Base-by-base conservation (phyloP, 2,329 filamentous ascomycete genomes). In the Verticillium tricorpus region DNA sequence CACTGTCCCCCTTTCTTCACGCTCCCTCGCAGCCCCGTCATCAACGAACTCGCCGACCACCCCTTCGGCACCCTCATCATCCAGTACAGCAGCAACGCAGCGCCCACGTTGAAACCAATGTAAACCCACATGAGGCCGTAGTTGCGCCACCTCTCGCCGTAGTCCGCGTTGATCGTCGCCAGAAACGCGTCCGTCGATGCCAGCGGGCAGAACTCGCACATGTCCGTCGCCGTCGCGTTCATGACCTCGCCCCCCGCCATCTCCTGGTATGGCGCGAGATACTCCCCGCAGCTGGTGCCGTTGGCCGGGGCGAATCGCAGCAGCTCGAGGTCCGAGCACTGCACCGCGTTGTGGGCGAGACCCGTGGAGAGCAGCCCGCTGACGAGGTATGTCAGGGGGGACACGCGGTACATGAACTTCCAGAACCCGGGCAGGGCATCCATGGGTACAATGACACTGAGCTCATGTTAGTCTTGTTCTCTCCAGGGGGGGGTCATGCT, bases 391-490 rank as follows among this genome's bases (percentile, higher is more conserved):
- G 87, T 91, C 67, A 90, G 85, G 1, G 89, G 89, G 0, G 85
- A 89, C 56, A 87, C 75, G 37, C 85, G 80, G 72, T 90, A 90
- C 85, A 89, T 88, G 76, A 89, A 89, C 60, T 83, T 85, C 89
- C 89, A 92, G 77, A 91, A 90, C 2, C 82, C 77, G 0, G 89
- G 88, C 8, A 91, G 80, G 0, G 78, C 74, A 0, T 69, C 69
- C 0, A 85, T 85, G 1, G 79, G 73, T 1, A 85, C 85, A 58
- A 90, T 79, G 45, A 92, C 86, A 75, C 85, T 80, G 64, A 73
- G 3, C 3, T 17, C 5, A 32, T 12, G 52, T 57, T 17, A 34
- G 56, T n/a, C 3, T 25, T 7, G 2, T n/a, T 3, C 22, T 14
- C 15, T 7, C 2, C 2, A 25, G 25, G 4, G 19, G 2, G 22